Percentiles rank a stretch among this genome's conserved stretches.
phyloP scores from a whole-genome alignment of 1,284 basidiomycete genomes.

The Sporisorium graminicola region DNA sequence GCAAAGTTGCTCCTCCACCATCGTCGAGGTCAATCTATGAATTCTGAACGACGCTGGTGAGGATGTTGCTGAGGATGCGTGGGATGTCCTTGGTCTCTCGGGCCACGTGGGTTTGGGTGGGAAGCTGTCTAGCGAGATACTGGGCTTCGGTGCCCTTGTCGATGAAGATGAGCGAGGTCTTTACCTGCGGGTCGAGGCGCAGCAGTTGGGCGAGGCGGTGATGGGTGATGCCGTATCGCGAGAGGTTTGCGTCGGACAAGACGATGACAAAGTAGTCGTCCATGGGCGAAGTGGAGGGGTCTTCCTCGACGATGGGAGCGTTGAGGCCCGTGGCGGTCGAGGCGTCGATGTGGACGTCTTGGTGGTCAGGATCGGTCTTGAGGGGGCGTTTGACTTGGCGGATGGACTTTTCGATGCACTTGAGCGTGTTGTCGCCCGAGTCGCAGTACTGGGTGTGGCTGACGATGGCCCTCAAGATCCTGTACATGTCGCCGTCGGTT shows the following conservation, averaged over 20 bases:
- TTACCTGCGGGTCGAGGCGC: constrained; percentile 59
- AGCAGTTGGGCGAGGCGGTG: constrained; percentile 53
- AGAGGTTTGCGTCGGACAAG: constrained; percentile 70
- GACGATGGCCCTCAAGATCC: constrained; percentile 61
- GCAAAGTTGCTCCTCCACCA: background rate
- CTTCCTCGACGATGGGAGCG: constrained; percentile 28
- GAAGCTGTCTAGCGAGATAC: constrained; percentile 51
- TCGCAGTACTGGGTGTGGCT: constrained; percentile 63
- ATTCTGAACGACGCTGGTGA: constrained; percentile 60
- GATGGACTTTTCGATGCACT: constrained; percentile 56
- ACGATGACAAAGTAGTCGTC: constrained; percentile 71
- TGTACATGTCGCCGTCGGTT: constrained; percentile 63
- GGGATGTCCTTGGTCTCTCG: constrained; percentile 62
- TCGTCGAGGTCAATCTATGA: constrained; percentile 9
- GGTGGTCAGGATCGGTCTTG: constrained; percentile 2
- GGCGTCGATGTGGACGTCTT: constrained; percentile 4
- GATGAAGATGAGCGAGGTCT: constrained; percentile 66
- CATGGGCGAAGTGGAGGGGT: constrained; percentile 39
- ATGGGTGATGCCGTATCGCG: constrained; percentile 68
- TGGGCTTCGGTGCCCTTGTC: constrained; percentile 60
- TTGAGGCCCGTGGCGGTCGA: constrained; percentile 28
- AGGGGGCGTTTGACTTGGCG: constrained; percentile 44
- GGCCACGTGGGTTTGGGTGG: constrained; percentile 63
- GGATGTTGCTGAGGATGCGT: constrained; percentile 59
- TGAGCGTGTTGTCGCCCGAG: constrained; percentile 58